Percentiles rank a stretch among this genome's conserved stretches.
Conservation (phyloP, 176 grass and related monocot genomes). For the Puya raimondii region DNA sequence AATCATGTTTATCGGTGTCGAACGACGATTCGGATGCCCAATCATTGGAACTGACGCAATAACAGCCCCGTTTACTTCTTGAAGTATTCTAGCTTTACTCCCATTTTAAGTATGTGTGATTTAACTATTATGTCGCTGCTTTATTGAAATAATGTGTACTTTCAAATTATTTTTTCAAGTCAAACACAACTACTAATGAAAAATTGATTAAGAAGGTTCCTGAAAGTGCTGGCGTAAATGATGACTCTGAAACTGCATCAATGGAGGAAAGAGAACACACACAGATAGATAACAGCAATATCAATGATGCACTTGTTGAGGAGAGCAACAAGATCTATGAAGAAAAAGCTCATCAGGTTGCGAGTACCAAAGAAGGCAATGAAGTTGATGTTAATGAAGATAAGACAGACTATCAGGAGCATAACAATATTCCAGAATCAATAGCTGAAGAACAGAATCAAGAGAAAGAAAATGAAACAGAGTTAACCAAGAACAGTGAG, state of each 20-base stretch:
- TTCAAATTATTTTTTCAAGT: not conserved
- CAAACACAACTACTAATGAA: not conserved
- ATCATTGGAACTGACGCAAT: no score
- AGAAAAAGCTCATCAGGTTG: not conserved
- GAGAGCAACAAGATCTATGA: not conserved
- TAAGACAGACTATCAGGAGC: conserved; percentile 1
- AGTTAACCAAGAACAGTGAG: not conserved
- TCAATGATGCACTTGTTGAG: not conserved
- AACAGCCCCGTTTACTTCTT: no score
- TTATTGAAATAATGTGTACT: not conserved
- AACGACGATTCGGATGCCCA: no score
- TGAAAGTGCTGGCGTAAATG: not conserved
- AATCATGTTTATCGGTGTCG: no score
- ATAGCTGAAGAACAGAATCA: conserved; percentile 2
- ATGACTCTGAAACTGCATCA: not conserved
- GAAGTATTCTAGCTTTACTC: no score
- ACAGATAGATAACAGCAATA: not conserved
- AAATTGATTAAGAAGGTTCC: not conserved
- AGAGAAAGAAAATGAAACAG: not conserved
- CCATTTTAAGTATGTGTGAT: no score
- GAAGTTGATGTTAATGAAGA: not conserved
- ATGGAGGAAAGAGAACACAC: not conserved
- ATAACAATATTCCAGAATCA: conserved; percentile 8
- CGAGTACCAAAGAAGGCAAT: not conserved
- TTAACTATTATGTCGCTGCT: no score